phyloP scores from a whole-genome alignment of 2,329 filamentous ascomycete species.

The Monilinia vaccinii-corymbosi region DNA sequence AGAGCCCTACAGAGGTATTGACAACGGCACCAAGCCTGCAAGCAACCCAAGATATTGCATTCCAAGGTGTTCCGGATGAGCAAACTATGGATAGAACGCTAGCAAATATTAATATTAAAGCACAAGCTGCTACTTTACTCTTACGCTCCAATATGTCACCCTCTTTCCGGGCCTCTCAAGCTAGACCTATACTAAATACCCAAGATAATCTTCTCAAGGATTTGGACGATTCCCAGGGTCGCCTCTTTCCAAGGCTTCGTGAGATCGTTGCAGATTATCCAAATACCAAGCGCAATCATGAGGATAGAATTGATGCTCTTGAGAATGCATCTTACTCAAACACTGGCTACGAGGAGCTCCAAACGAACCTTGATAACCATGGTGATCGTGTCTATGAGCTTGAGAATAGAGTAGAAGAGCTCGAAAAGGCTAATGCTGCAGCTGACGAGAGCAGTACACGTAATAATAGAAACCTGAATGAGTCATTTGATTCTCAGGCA shows the following conservation, averaged over 20 bases:
- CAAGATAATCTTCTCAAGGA: background rate
- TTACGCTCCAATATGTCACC: constrained; percentile 2
- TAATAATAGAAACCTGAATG: constrained; percentile 16
- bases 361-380: constrained; percentile 56
- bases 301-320: constrained; percentile 55
- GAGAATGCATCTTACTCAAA: constrained; percentile 63
- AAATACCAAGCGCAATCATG: constrained; percentile 35
- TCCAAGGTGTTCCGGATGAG: constrained; percentile 7
- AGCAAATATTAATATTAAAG: constrained; percentile 12
- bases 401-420: constrained; percentile 52
- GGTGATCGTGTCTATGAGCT: constrained; percentile 62
- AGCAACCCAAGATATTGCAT: constrained; percentile 17
- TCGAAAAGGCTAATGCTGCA: constrained; percentile 46
- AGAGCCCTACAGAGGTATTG: constrained; percentile 26
- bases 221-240: constrained; percentile 11
- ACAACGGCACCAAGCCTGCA: constrained; percentile 19
- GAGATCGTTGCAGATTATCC: constrained; percentile 21
- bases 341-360: constrained; percentile 57
- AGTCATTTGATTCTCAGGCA: constrained; percentile 26
- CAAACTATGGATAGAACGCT: constrained; percentile 6
- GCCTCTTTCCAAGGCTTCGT: constrained; percentile 19
- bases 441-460: constrained; percentile 22
- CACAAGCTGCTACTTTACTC: constrained; percentile 5
- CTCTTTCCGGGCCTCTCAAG: background rate
- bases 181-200: background rate